Evolutionary conservation across 805 yeast species (phyloP), one percentile per base, ranked within the genome.

Genomic region (Pichia heedii): DNA sequence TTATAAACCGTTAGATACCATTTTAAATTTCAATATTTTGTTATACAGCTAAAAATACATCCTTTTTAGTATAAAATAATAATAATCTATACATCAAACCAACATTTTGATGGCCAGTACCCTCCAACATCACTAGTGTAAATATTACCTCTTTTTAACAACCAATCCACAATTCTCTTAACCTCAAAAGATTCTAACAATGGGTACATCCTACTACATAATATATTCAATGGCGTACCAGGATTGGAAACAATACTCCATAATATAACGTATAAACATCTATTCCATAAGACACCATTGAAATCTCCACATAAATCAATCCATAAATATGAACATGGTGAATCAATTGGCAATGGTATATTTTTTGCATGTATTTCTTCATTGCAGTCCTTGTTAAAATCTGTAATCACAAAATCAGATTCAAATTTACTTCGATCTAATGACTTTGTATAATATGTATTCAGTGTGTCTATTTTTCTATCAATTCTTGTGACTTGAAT

Each of bases 391-490:
- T 41, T 22, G 33, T 50, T 41, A 29, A 49, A 54, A 44, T 42
- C 47, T 10, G 65, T 62, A 20, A 72, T 57, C 20, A 75, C 68
- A 21, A 79, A 76, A 55, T 76, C 95, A 56, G 79, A 81, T 54
- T 73, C 86, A 39, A 75, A 71, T 57, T 70, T 79, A 35, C 71
- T 76, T 50, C 81, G 76, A 48, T 85, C 94, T 34, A 84, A 73
- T 18, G 76, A 67, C 48, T 96, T 72, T 1, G 96, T 83, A 33
- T 81, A 82, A 56, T 88, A 89, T 12, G 85, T 81, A 30, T 71
- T 68, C n/a, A 71, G 57, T 19, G 61, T 60, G 15, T 65, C 69
- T 45, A 75, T 69, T 10, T 71, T 62, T 41, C 73, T 72, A 51
- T 84, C 85, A 20, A 84, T 69, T 37, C 81, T 68, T 4, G 70